These are phyloP conservation scores for Malassezia arunalokei DNA, from an alignment of 1,284 basidiomycete species.

Conservation along the genomic window DNA sequence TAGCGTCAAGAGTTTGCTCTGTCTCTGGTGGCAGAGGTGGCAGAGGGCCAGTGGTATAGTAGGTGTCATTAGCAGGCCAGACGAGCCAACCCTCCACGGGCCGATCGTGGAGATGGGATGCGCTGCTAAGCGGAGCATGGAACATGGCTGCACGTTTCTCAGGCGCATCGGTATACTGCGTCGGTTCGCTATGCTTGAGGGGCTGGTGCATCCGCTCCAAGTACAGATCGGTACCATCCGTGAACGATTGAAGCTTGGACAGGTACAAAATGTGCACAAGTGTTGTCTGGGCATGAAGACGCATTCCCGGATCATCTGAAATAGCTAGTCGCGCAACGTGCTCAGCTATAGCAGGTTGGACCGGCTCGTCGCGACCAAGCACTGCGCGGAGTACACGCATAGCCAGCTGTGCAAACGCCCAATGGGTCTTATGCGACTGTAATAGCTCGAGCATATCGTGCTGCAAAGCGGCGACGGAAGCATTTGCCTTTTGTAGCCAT, in stretches of 20 bases:
- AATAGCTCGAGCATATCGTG: conserved; percentile 60
- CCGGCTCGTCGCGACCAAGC: conserved; percentile 62
- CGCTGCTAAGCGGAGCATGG: conserved; percentile 44
- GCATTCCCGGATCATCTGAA: conserved; percentile 70
- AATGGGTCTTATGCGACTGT: conserved; percentile 62
- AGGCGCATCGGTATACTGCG: conserved; percentile 49
- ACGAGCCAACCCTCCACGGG: conserved; percentile 70
- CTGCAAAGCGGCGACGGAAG: conserved; percentile 49
- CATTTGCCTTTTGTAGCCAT: conserved; percentile 41
- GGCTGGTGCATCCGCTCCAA: conserved; percentile 68
- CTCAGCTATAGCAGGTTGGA: conserved; percentile 55
- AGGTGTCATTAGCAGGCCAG: conserved; percentile 64
- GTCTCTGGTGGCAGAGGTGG: conserved; percentile 51
- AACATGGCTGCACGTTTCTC: conserved; percentile 42
- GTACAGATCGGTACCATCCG: conserved; percentile 62
- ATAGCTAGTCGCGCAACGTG: conserved; percentile 45
- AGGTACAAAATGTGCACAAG: conserved; percentile 63
- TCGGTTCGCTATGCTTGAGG: conserved; percentile 50
- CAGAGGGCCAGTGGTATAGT: conserved; percentile 51
- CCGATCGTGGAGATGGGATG: conserved; percentile 61
- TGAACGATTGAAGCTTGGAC: conserved; percentile 73
- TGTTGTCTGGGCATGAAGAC: conserved; percentile 63
- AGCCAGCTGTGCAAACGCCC: conserved; percentile 76
- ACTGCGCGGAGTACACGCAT: conserved; percentile 61
- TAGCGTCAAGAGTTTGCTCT: conserved; percentile 54